A percentile compares a stretch with the other conserved stretches of the same genome.
Evolutionary conservation across 164 flowering plant species (phyloP).

Genomic region (Pachysandra terminalis): DNA sequence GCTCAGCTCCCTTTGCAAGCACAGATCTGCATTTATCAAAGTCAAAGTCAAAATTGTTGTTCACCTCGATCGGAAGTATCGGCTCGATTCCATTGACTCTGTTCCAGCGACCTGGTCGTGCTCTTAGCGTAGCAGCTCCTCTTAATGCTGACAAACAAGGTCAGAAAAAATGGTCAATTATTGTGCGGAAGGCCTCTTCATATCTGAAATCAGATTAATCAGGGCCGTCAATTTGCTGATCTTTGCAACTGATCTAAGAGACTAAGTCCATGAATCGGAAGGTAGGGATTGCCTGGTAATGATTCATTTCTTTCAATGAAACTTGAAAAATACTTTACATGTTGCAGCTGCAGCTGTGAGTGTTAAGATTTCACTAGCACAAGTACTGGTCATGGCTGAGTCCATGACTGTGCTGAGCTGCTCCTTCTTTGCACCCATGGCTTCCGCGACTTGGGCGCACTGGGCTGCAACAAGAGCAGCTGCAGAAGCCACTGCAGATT

Average conservation of each 20-base stretch:
- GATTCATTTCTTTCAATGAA: no score
- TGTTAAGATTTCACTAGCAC: constrained; percentile 66
- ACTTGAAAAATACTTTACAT: constrained; percentile 45
- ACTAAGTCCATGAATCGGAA: no score
- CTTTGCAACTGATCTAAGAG: no score
- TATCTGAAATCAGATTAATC: no score
- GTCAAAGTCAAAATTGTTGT: constrained; percentile 40
- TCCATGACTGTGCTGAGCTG: constrained; percentile 54
- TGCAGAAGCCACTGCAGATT: constrained; percentile 77
- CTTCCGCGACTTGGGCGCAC: constrained; percentile 76
- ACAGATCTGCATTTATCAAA: constrained; percentile 45
- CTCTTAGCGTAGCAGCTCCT: constrained; percentile 80
- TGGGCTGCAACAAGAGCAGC: constrained; percentile 92
- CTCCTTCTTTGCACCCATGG: constrained; percentile 84
- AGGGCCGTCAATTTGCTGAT: no score
- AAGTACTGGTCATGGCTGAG: constrained; percentile 69
- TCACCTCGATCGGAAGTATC: constrained; percentile 57
- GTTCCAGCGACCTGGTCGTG: constrained; percentile 55
- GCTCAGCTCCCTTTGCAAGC: constrained; percentile 62
- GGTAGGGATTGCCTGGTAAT: no score
- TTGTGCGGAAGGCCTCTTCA: no score
- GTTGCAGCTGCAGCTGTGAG: constrained; percentile 94
- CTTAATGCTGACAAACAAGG: constrained; percentile 47
- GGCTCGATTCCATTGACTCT: constrained; percentile 45
- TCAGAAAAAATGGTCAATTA: no score